phyloP scores from a whole-genome alignment of 2,329 filamentous ascomycete species.

The Cladosporium halotolerans region DNA sequence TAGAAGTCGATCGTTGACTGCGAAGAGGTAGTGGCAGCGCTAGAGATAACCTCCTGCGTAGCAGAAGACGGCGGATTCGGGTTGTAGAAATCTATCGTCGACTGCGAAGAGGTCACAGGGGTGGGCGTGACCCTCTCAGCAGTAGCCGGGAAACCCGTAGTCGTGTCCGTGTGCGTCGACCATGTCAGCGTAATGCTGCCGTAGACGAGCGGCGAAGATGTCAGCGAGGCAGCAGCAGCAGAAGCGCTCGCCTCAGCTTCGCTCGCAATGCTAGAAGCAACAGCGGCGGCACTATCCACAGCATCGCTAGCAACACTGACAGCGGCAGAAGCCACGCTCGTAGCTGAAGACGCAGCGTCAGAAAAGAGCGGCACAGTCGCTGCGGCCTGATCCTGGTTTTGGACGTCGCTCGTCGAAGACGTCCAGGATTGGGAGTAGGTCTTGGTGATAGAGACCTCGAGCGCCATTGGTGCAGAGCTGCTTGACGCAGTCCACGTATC shows the following conservation, averaged over 20 bases:
- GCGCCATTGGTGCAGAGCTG: background rate
- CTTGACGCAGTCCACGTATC: background rate
- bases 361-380: background rate
- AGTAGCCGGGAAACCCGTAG: constrained; percentile 5
- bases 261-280: background rate
- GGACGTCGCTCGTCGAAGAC: background rate
- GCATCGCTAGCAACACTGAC: background rate
- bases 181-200: constrained; percentile 8
- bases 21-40: background rate
- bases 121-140: constrained; percentile 4
- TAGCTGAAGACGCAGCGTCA: background rate
- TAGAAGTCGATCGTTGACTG: constrained; percentile 8
- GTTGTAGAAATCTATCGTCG: background rate
- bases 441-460: constrained; percentile 1
- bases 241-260: background rate
- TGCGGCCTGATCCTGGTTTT: background rate
- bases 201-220: background rate
- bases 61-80: background rate
- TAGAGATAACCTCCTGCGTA: constrained; percentile 1
- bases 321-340: background rate
- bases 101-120: background rate
- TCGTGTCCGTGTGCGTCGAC: constrained; percentile 2
- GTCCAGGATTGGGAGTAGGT: constrained; percentile 4
- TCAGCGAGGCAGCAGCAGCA: background rate
- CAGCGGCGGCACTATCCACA: background rate